Evolutionary conservation across 352 stramenopile species (phyloP).

Genomic region (Phytophthora constricta): DNA sequence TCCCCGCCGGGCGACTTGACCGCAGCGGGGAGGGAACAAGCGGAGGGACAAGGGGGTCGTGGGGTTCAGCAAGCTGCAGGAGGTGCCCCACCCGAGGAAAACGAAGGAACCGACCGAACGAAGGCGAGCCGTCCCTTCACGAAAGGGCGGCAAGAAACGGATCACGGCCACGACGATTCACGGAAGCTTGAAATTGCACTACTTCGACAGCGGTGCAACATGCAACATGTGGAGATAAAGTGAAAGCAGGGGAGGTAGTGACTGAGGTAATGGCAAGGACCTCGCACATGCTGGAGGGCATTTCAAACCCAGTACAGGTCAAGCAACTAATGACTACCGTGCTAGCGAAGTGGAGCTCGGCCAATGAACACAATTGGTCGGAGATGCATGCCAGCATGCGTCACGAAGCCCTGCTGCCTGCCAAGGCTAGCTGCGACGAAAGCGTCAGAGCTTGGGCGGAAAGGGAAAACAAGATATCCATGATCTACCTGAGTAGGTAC

Average conservation of each 20-base stretch:
- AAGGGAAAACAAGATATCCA: background rate
- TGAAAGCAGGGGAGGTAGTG: background rate
- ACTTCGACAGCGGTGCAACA: background rate
- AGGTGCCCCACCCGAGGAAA: too few species aligned
- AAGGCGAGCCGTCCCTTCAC: too few species aligned
- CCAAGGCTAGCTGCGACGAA: background rate
- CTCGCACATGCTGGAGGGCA: slow-evolving; percentile 4
- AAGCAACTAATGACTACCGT: background rate
- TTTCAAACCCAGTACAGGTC: slow-evolving; percentile 2
- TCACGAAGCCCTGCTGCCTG: background rate
- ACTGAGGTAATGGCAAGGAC: background rate
- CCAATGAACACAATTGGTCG: background rate
- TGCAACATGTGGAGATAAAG: slow-evolving; percentile 1
- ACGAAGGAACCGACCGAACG: too few species aligned
- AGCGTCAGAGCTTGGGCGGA: background rate
- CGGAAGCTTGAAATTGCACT: too few species aligned
- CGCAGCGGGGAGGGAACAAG: too few species aligned
- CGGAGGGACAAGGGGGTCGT: too few species aligned
- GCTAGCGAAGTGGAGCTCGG: background rate
- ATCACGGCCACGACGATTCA: too few species aligned
- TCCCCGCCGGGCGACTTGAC: too few species aligned
- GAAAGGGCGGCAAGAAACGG: too few species aligned
- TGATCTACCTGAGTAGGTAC: background rate
- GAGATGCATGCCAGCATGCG: slow-evolving; percentile 4
- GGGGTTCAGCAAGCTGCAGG: too few species aligned